These are phyloP conservation scores for Lecanicillium sp. DNA, from an alignment of 2,329 filamentous ascomycete genomes.

Conservation along the genomic window DNA sequence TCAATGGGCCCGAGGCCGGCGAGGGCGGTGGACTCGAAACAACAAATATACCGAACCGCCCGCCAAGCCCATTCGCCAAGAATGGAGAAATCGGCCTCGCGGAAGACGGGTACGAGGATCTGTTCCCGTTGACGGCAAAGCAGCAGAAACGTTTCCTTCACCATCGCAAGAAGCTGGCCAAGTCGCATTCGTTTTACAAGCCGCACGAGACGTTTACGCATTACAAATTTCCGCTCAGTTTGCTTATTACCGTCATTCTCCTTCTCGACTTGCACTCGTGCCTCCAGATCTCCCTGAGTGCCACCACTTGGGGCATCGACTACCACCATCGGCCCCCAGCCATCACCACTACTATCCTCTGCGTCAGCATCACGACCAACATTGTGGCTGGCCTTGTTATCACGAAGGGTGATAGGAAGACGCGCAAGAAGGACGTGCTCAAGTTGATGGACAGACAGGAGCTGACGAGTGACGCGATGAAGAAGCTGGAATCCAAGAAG, in stretches of 20 bases:
- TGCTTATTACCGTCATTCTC: constrained; percentile 72
- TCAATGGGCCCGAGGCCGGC: not conserved
- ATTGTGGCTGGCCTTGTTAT: constrained; percentile 72
- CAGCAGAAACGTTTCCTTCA: constrained; percentile 68
- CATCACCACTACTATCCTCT: constrained; percentile 74
- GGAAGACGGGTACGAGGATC: constrained; percentile 34
- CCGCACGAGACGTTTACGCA: constrained; percentile 81
- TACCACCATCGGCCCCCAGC: constrained; percentile 64
- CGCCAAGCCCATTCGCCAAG: not conserved
- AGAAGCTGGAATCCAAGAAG: constrained; percentile 42
- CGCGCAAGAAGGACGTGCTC: constrained; percentile 79
- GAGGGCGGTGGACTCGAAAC: too few relatives aligned
- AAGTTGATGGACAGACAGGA: constrained; percentile 72
- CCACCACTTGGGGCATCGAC: constrained; percentile 72
- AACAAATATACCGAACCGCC: too few relatives aligned
- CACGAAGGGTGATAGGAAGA: constrained; percentile 66
- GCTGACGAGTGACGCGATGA: constrained; percentile 56
- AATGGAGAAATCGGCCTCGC: constrained; percentile 14
- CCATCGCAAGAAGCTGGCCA: constrained; percentile 73
- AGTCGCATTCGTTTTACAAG: constrained; percentile 84
- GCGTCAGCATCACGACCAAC: constrained; percentile 71
- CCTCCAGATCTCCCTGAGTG: constrained; percentile 73
- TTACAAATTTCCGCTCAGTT: constrained; percentile 66
- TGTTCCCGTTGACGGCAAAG: constrained; percentile 54
- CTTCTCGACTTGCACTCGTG: constrained; percentile 74